phyloP scores from a whole-genome alignment of 2,329 filamentous ascomycete species.

The Aspergillus sp. region DNA sequence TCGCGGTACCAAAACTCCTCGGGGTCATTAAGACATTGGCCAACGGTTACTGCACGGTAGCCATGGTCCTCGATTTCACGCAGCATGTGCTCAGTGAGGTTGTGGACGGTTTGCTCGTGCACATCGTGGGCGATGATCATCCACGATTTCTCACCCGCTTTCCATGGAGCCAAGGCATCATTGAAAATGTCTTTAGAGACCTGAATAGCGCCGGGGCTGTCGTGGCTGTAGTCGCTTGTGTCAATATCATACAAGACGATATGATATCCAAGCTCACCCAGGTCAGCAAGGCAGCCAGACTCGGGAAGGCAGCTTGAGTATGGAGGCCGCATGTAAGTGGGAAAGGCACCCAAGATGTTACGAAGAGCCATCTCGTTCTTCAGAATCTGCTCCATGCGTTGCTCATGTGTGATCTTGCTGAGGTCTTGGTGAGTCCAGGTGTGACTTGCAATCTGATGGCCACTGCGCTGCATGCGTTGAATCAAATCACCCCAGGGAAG shows the following conservation, averaged over 20 bases:
- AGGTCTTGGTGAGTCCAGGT: conserved; percentile 46
- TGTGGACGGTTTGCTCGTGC: conserved; percentile 36
- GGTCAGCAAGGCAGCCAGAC: conserved; percentile 34
- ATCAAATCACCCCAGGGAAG: conserved; percentile 34
- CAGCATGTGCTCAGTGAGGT: conserved; percentile 36
- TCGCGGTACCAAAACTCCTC: conserved; percentile 35
- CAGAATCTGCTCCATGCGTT: conserved; percentile 37
- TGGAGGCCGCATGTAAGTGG: conserved; percentile 48
- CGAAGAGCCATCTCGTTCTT: conserved; percentile 42
- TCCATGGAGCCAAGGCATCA: conserved; percentile 19
- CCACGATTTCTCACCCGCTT: conserved; percentile 25
- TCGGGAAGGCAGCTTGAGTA: conserved; percentile 35
- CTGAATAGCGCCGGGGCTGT: conserved; percentile 29
- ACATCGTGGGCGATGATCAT: conserved; percentile 37
- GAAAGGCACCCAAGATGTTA: conserved; percentile 42
- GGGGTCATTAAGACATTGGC: conserved; percentile 35
- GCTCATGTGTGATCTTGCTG: conserved; percentile 28
- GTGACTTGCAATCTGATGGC: conserved; percentile 46
- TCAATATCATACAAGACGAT: conserved; percentile 41
- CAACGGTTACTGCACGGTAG: conserved; percentile 36
- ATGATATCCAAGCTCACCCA: conserved; percentile 43
- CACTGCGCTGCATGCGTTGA: conserved; percentile 35
- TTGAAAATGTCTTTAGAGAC: conserved; percentile 35
- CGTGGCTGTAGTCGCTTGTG: conserved; percentile 40
- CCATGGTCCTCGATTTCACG: conserved; percentile 20